phyloP scores from a whole-genome alignment of 2,329 filamentous ascomycete species.

The Fusarium torulosum region DNA sequence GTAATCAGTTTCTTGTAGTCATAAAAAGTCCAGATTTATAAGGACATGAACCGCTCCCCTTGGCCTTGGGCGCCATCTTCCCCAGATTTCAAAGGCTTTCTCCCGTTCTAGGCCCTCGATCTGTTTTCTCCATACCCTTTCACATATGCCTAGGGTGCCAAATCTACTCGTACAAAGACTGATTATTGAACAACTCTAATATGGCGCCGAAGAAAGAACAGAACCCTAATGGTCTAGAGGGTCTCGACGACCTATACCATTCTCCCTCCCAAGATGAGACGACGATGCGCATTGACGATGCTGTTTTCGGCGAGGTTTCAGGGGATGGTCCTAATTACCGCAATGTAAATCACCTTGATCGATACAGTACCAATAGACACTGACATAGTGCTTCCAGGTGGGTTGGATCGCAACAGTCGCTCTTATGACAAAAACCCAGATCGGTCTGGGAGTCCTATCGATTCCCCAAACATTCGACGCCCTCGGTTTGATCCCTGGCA shows the following conservation, averaged over 20 bases:
- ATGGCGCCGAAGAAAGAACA: conserved; percentile 29
- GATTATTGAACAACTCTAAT: not conserved
- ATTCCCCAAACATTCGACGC: conserved; percentile 61
- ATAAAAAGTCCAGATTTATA: conserved; percentile 22
- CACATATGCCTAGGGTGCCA: not conserved
- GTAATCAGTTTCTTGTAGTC: conserved; percentile 34
- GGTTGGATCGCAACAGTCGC: conserved; percentile 59
- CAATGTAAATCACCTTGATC: not conserved
- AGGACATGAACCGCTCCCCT: conserved; percentile 10
- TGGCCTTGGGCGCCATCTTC: conserved; percentile 22
- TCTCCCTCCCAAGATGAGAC: conserved; percentile 8
- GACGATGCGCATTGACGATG: conserved; percentile 13
- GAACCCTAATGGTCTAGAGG: conserved; percentile 14
- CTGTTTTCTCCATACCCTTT: not conserved
- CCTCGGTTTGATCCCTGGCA: conserved; percentile 61
- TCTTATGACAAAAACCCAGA: conserved; percentile 62
- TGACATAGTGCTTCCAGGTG: conserved; percentile 45
- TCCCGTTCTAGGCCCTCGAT: conserved; percentile 1
- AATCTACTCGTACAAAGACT: not conserved
- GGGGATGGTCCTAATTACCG: conserved; percentile 26
- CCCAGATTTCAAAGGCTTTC: conserved; percentile 23
- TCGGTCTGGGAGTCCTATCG: conserved; percentile 61
- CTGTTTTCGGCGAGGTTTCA: conserved; percentile 24
- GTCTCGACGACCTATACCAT: not conserved
- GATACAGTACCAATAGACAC: not conserved